phyloP scores from a whole-genome alignment of 805 yeast genomes.

The Blastobotrys peoriensis region DNA sequence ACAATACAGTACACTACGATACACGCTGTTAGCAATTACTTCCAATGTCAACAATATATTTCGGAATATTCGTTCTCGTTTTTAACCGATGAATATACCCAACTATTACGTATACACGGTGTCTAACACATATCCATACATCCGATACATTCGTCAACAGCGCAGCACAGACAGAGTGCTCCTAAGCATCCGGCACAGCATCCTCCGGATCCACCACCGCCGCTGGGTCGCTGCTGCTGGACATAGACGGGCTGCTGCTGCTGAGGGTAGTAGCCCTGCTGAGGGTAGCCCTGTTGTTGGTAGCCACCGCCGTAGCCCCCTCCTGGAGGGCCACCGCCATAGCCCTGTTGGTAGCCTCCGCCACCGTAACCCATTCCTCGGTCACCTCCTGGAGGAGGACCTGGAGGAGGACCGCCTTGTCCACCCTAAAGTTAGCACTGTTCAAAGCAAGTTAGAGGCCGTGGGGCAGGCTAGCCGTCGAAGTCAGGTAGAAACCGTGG shows the following conservation, averaged over 20 bases:
- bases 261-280: conserved; percentile 18
- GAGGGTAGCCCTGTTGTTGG: conserved; percentile 15
- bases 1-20: no score
- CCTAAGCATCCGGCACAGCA: conserved; percentile 24
- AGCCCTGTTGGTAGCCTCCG: conserved; percentile 10
- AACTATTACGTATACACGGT: no score
- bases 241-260: conserved; percentile 34
- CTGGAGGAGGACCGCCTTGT: not conserved
- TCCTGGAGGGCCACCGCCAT: conserved; percentile 10
- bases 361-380: conserved; percentile 5
- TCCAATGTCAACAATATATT: no score
- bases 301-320: conserved; percentile 12
- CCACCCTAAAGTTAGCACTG: not conserved
- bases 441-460: conserved; percentile 4
- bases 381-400: not conserved
- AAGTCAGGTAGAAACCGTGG: no score
- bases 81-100: no score
- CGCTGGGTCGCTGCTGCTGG: conserved; percentile 26
- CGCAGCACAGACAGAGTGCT: conserved; percentile 21
- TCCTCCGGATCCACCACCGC: conserved; percentile 22
- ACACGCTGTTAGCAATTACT: no score
- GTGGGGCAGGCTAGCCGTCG: conserved; percentile 10
- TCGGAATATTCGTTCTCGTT: no score
- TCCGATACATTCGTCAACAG: conserved; percentile 20
- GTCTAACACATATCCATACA: conserved; percentile 6